These are phyloP conservation scores for Sarocladium oryzae DNA, from an alignment of 2,329 filamentous ascomycete species.

Conservation along the genomic window DNA sequence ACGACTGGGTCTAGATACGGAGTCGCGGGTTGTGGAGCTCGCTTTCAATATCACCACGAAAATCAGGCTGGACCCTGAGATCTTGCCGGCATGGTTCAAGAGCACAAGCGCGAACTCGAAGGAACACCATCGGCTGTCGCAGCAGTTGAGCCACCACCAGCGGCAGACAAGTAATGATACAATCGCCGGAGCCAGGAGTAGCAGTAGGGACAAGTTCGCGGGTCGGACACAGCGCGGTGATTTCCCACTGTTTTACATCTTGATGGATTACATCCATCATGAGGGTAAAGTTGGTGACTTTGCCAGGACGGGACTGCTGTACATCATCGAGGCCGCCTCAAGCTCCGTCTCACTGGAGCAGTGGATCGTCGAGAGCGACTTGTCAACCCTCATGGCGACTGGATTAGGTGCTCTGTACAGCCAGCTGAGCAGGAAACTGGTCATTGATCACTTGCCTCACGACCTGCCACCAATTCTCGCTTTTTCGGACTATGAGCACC, in stretches of 20 bases:
- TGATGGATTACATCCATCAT: constrained; percentile 95
- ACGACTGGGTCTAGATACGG: constrained; percentile 70
- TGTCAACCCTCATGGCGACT: constrained; percentile 95
- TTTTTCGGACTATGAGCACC: constrained; percentile 81
- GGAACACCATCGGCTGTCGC: constrained; percentile 12
- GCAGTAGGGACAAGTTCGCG: constrained; percentile 72
- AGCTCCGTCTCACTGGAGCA: constrained; percentile 77
- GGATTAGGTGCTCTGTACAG: constrained; percentile 74
- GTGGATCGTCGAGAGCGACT: constrained; percentile 95
- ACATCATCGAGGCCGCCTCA: constrained; percentile 90
- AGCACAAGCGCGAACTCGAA: constrained; percentile 30
- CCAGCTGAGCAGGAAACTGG: constrained; percentile 67
- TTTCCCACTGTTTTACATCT: constrained; percentile 90
- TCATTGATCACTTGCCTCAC: constrained; percentile 69
- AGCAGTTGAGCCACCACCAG: constrained; percentile 20
- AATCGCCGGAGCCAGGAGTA: constrained; percentile 24
- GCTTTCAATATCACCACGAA: constrained; percentile 96
- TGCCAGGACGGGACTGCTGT: constrained; percentile 85
- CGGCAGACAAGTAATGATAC: constrained; percentile 27
- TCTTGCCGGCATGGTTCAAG: constrained; percentile 88
- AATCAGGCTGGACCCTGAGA: constrained; percentile 81
- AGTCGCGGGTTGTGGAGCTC: constrained; percentile 84
- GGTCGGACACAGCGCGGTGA: constrained; percentile 84
- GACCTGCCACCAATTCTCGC: constrained; percentile 77
- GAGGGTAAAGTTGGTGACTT: constrained; percentile 95